phyloP scores from a whole-genome alignment of 208 protist genomes.

The Borovskyia barvae region DNA sequence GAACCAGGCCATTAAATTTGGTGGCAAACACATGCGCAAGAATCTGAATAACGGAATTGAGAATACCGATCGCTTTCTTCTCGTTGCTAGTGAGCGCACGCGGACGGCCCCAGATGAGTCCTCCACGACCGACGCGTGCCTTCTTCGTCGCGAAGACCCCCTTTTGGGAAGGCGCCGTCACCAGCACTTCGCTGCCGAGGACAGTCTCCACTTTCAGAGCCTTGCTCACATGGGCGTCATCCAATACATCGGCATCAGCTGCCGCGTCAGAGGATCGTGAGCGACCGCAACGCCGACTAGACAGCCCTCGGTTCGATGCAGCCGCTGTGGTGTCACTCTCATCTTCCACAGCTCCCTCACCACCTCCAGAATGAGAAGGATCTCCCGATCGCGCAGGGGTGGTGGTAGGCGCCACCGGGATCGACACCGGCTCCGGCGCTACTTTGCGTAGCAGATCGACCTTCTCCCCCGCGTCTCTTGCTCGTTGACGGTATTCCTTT shows the following conservation, averaged over 20 bases:
- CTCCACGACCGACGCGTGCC: not conserved
- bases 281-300: constrained; percentile 1
- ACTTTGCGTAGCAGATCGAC: constrained; percentile 57
- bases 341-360: no score
- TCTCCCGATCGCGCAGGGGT: not conserved
- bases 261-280: constrained; percentile 3
- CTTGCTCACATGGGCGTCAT: constrained; percentile 2
- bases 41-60: constrained; percentile 74
- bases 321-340: not conserved
- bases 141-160: not conserved
- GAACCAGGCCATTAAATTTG: constrained; percentile 74
- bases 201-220: constrained; percentile 1
- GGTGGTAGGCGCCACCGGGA: not conserved
- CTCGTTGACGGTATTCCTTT: constrained; percentile 40
- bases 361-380: no score
- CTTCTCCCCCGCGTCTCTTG: constrained; percentile 49
- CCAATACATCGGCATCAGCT: not conserved
- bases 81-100: constrained; percentile 52
- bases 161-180: not conserved
- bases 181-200: not conserved
- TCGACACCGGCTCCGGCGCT: constrained; percentile 24
- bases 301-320: not conserved
- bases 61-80: constrained; percentile 65
- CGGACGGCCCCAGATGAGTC: constrained; percentile 49
- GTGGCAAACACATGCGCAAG: constrained; percentile 74